Conservation (phyloP, 768 basidiomycete species). For the Amanita inopinata region DNA sequence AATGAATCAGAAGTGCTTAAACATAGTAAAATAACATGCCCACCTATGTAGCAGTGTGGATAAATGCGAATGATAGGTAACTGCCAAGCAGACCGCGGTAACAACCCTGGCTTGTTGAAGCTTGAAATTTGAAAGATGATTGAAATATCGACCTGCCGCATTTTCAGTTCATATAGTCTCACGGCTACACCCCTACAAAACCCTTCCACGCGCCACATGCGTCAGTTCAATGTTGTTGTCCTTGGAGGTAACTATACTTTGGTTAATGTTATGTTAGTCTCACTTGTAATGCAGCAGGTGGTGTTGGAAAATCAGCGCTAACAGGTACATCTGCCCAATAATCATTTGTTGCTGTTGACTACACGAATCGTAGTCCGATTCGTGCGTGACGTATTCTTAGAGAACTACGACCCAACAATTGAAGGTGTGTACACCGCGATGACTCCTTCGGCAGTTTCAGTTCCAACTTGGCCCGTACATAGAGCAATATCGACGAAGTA, state of each 20-base stretch:
- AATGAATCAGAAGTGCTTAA: background rate
- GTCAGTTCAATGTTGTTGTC: conserved; percentile 68
- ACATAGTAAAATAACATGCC: background rate
- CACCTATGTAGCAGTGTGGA: background rate
- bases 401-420: conserved; percentile 77
- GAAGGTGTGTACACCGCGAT: conserved; percentile 42
- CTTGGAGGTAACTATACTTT: conserved; percentile 51
- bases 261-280: conserved; percentile 2
- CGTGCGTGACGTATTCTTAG: conserved; percentile 61
- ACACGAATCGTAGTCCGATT: conserved; percentile 44
- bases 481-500: conserved; percentile 65
- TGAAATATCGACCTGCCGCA: too few species aligned
- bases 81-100: too few species aligned
- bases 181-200: background rate
- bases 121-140: too few species aligned
- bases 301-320: conserved; percentile 82
- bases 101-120: too few species aligned
- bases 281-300: conserved; percentile 48
- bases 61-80: too few species aligned
- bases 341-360: conserved; percentile 3
- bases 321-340: conserved; percentile 31
- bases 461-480: conserved; percentile 12
- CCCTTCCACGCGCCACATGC: too few species aligned
- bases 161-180: too few species aligned
- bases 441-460: conserved; percentile 1